Evolutionary conservation across 306 rosid species (phyloP).

Genomic region (Quercus variabilis): DNA sequence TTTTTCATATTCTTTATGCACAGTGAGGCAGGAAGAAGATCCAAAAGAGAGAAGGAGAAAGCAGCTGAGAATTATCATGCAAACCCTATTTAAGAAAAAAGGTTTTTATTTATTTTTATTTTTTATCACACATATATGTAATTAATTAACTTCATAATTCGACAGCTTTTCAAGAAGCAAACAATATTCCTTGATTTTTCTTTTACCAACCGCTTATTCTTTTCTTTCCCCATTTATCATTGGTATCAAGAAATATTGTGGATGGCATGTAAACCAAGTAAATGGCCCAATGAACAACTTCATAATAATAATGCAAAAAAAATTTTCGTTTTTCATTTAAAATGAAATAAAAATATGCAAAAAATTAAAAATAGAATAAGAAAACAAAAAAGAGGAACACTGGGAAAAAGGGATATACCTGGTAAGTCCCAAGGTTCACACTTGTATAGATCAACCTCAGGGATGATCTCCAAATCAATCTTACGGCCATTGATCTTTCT

Average conservation of each 20-base stretch:
- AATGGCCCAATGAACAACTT: neutral
- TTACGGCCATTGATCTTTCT: conserved; percentile 82
- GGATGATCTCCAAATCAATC: conserved; percentile 83
- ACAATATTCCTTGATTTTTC: neutral
- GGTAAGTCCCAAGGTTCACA: conserved; percentile 99
- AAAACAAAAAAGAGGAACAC: neutral
- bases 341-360: neutral
- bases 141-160: neutral
- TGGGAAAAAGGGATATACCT: conserved; percentile 34
- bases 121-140: no score
- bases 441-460: conserved; percentile 97
- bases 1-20: no score
- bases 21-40: no score
- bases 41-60: no score
- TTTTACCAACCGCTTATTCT: neutral
- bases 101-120: no score
- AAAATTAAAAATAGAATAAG: neutral
- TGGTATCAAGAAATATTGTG: neutral
- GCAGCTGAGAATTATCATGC: neutral
- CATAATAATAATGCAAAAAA: neutral
- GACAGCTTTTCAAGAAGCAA: neutral
- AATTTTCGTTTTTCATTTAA: no score
- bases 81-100: neutral
- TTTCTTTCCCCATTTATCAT: neutral
- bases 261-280: neutral